Evolutionary conservation across 2,329 filamentous ascomycete genomes (phyloP).

Genomic region (Domatiomyces catenatus): DNA sequence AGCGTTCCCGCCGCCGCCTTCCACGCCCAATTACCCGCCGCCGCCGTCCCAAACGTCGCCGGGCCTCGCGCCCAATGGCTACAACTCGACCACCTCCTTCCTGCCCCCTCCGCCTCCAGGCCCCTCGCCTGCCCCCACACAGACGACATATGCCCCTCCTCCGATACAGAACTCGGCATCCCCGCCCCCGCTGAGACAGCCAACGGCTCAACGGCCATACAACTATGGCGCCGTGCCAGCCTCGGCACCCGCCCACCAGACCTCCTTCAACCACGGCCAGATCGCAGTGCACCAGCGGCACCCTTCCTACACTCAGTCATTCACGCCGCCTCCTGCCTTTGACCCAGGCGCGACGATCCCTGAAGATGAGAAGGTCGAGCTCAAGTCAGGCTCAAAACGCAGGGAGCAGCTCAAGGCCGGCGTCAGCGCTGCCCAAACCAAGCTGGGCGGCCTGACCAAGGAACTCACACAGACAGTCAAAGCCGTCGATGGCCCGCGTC

Average conservation of each 20-base stretch:
- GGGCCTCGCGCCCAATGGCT: slow-evolving; percentile 15
- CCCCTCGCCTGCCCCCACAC: slow-evolving; percentile 11
- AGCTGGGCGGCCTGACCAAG: background rate
- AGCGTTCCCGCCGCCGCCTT: slow-evolving; percentile 19
- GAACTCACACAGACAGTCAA: background rate
- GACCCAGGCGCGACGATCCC: background rate
- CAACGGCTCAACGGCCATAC: slow-evolving; percentile 14
- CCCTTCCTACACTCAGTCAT: too few relatives aligned
- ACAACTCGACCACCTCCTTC: slow-evolving; percentile 14
- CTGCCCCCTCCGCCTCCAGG: slow-evolving; percentile 17
- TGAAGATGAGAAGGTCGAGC: background rate
- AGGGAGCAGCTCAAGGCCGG: background rate
- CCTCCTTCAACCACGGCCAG: slow-evolving; percentile 13
- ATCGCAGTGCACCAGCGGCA: background rate
- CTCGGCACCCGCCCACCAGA: slow-evolving; percentile 14
- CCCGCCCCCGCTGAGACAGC: slow-evolving; percentile 13
- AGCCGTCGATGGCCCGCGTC: slow-evolving; percentile 1
- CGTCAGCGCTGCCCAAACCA: background rate
- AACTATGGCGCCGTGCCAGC: slow-evolving; percentile 13
- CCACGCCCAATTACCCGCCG: slow-evolving; percentile 10
- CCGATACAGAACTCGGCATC: slow-evolving; percentile 10
- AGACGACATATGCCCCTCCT: slow-evolving; percentile 11
- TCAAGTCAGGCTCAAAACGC: background rate
- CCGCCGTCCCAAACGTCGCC: slow-evolving; percentile 14
- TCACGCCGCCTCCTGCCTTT: background rate